A percentile compares a stretch with the other conserved stretches of the same genome.
These are phyloP conservation scores for Histomonas meleagridis DNA, from an alignment of 208 protist genomes.

Conservation along the genomic window DNA sequence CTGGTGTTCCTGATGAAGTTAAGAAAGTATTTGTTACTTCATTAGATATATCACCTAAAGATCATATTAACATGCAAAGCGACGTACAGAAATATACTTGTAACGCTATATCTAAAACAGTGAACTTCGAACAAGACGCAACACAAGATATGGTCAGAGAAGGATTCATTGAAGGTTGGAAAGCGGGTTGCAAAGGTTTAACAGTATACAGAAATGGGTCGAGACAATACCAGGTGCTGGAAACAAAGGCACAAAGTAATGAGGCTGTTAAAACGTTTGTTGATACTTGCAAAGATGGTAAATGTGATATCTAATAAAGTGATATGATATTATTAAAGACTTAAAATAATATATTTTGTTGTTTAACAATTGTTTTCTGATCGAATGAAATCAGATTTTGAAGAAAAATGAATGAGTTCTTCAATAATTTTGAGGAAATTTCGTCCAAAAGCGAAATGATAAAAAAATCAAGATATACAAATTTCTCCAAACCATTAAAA, in stretches of 20 bases:
- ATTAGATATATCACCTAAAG: not conserved
- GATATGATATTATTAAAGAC: too few relatives aligned
- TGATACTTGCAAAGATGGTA: not conserved
- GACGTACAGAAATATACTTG: not conserved
- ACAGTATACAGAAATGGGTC: not conserved
- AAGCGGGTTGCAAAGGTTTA: not conserved
- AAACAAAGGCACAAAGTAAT: not conserved
- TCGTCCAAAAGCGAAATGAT: too few relatives aligned
- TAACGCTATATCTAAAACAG: not conserved
- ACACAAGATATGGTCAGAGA: not conserved
- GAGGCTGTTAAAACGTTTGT: not conserved
- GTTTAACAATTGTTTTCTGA: too few relatives aligned
- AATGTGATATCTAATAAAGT: not conserved
- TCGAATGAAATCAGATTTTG: too few relatives aligned
- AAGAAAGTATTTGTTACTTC: not conserved
- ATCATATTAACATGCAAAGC: not conserved
- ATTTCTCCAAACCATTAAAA: too few relatives aligned
- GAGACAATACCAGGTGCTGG: not conserved
- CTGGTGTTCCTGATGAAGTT: not conserved
- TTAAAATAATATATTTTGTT: too few relatives aligned
- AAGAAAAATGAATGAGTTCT: too few relatives aligned
- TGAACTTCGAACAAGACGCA: not conserved
- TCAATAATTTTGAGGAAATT: too few relatives aligned
- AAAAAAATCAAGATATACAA: too few relatives aligned
- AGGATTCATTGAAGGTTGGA: not conserved